phyloP scores from a whole-genome alignment of 768 basidiomycete species.

The Lenzites betulinus region DNA sequence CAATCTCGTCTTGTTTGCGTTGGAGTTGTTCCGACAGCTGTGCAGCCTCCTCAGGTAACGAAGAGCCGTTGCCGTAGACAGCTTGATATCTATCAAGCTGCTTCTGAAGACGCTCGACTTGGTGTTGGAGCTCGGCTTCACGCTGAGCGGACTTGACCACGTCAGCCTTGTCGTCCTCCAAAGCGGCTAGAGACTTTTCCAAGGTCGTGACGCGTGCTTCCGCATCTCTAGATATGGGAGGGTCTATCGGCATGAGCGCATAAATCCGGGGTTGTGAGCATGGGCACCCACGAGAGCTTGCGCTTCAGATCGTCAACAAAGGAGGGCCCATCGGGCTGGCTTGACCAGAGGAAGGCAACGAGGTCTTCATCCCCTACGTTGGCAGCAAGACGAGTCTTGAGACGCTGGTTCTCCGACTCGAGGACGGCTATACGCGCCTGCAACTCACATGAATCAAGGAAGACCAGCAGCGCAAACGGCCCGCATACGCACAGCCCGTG shows the following conservation, averaged over 20 bases:
- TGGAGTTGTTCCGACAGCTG: conserved; percentile 57
- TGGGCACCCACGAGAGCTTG: conserved; percentile 52
- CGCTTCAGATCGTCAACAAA: conserved; percentile 56
- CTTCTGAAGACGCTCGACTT: conserved; percentile 45
- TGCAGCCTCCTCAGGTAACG: conserved; percentile 51
- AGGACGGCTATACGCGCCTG: conserved; percentile 76
- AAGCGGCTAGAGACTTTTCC: conserved; percentile 48
- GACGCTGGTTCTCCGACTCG: conserved; percentile 69
- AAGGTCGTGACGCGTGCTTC: conserved; percentile 52
- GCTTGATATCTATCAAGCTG: conserved; percentile 63
- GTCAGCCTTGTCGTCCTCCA: conserved; percentile 56
- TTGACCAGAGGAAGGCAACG: conserved; percentile 66
- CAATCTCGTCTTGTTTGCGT: conserved; percentile 68
- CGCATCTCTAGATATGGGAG: conserved; percentile 44
- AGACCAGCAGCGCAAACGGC: background rate
- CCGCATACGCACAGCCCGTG: conserved; percentile 48
- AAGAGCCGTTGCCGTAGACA: conserved; percentile 59
- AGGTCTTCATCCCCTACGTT: conserved; percentile 69
- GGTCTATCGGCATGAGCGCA: background rate
- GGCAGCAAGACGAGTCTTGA: conserved; percentile 79
- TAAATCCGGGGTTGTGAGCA: background rate
- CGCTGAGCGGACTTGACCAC: conserved; percentile 48
- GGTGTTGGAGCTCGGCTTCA: conserved; percentile 53
- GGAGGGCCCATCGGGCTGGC: conserved; percentile 47
- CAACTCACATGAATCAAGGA: background rate